These are phyloP conservation scores for Penicillium sp. DNA, from an alignment of 2,329 filamentous ascomycete genomes.

Conservation along the genomic window DNA sequence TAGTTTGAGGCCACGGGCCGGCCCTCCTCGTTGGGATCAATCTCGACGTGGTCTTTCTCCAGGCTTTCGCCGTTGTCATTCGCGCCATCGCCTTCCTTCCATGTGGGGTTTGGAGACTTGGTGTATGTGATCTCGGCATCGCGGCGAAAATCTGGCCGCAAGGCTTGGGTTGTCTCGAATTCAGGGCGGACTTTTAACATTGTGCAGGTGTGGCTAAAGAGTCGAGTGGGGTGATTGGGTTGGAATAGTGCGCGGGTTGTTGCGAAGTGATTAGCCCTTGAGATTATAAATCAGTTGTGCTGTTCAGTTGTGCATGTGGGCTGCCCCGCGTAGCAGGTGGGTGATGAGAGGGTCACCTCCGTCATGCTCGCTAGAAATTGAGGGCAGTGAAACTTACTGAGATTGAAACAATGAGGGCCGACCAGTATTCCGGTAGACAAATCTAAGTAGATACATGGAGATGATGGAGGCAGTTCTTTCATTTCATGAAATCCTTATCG, in stretches of 20 bases:
- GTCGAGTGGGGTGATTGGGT: conserved; percentile 1
- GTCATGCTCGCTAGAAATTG: neutral
- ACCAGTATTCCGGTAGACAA: neutral
- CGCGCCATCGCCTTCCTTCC: conserved; percentile 44
- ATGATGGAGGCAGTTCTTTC: neutral
- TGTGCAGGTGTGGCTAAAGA: conserved; percentile 21
- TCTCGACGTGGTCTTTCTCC: conserved; percentile 65
- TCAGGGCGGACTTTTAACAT: conserved; percentile 29
- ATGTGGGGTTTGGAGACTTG: conserved; percentile 43
- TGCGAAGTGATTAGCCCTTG: neutral
- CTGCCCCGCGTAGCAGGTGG: conserved; percentile 1
- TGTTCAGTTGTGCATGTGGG: neutral
- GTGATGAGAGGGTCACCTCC: neutral
- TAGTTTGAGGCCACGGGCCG: conserved; percentile 74
- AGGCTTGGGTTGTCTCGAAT: conserved; percentile 42
- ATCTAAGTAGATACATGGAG: conserved; percentile 9
- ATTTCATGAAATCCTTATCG: conserved; percentile 1
- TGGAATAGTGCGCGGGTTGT: neutral
- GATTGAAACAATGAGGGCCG: neutral
- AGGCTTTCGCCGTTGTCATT: conserved; percentile 49
- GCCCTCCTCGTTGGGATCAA: conserved; percentile 74
- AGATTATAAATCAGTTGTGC: conserved; percentile 7
- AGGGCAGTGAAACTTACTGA: conserved; percentile 8
- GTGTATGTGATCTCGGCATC: conserved; percentile 36
- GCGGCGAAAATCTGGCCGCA: conserved; percentile 42